These are phyloP conservation scores for Amphibolis antarctica DNA, from an alignment of 106 monocot genomes.

Conservation along the genomic window DNA sequence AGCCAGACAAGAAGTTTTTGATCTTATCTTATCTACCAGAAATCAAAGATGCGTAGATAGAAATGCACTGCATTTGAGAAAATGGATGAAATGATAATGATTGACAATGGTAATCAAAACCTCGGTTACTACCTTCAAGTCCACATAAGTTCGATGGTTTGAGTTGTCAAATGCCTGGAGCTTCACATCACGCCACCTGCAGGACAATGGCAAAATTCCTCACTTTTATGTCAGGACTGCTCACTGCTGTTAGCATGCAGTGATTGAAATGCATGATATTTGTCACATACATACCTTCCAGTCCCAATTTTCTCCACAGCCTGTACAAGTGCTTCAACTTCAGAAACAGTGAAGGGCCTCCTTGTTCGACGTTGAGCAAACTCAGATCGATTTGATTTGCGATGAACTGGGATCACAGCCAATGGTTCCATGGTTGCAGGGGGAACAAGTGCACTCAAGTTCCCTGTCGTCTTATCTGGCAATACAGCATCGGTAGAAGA, in stretches of 20 bases:
- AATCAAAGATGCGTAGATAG: too few species aligned
- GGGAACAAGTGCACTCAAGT: slow-evolving; percentile 28
- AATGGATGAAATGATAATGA: neutral
- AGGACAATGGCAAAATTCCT: neutral
- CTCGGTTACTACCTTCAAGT: slow-evolving; percentile 29
- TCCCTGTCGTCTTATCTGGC: slow-evolving; percentile 5
- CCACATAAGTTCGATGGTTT: slow-evolving; percentile 51
- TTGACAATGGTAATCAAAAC: neutral
- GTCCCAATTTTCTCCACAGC: slow-evolving; percentile 50
- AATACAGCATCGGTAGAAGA: slow-evolving; percentile 4
- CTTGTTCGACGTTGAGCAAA: slow-evolving; percentile 35
- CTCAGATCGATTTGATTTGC: slow-evolving; percentile 24
- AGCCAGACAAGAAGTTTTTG: too few species aligned
- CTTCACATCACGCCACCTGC: slow-evolving; percentile 52
- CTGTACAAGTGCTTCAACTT: slow-evolving; percentile 50
- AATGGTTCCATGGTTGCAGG: slow-evolving; percentile 13
- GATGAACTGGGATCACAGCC: slow-evolving; percentile 23
- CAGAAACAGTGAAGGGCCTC: slow-evolving; percentile 45
- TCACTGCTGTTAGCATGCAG: too few species aligned
- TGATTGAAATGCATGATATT: neutral
- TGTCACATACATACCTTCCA: slow-evolving; percentile 30
- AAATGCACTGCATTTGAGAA: neutral
- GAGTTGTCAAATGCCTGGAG: slow-evolving; percentile 40
- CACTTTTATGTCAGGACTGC: neutral
- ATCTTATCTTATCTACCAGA: too few species aligned